Evolutionary conservation across 169 alveolate species (phyloP).

Genomic region (Theileria equi): DNA sequence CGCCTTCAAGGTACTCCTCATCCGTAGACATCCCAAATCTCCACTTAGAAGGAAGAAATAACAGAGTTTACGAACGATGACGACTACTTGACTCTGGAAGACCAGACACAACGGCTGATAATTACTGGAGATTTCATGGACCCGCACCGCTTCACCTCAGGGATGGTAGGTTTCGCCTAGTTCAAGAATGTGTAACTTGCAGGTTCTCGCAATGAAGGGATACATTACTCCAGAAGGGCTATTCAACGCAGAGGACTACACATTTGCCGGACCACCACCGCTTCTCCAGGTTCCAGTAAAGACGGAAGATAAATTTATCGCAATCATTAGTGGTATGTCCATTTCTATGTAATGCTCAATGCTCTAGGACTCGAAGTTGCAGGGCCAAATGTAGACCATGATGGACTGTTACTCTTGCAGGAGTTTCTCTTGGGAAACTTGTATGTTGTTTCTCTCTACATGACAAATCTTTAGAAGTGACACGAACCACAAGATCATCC

Average conservation of each 20-base stretch:
- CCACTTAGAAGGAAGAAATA: slow-evolving; percentile 9
- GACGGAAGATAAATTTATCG: slow-evolving; percentile 50
- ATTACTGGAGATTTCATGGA: slow-evolving; percentile 36
- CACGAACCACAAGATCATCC: slow-evolving; percentile 28
- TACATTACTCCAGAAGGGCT: slow-evolving; percentile 35
- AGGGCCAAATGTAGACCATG: slow-evolving; percentile 8
- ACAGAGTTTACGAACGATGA: slow-evolving; percentile 53
- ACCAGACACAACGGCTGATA: slow-evolving; percentile 42
- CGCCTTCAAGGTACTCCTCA: slow-evolving; percentile 15
- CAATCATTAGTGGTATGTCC: slow-evolving; percentile 42
- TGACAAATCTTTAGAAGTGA: slow-evolving; percentile 10
- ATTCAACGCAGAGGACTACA: slow-evolving; percentile 52
- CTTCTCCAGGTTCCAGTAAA: slow-evolving; percentile 9
- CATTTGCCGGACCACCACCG: slow-evolving; percentile 52
- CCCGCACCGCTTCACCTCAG: slow-evolving; percentile 53
- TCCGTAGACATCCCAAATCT: not conserved
- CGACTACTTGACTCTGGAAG: slow-evolving; percentile 49
- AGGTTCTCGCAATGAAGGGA: slow-evolving; percentile 58
- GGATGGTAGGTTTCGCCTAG: slow-evolving; percentile 33
- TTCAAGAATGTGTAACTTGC: not conserved
- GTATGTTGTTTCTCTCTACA: not conserved
- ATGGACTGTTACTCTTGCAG: slow-evolving; percentile 33
- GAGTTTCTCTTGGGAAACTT: slow-evolving; percentile 43
- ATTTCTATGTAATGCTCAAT: not conserved
- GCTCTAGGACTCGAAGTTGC: slow-evolving; percentile 37